These are phyloP conservation scores for Dentipellis sp. DNA, from an alignment of 768 basidiomycete species.

Conservation along the genomic window DNA sequence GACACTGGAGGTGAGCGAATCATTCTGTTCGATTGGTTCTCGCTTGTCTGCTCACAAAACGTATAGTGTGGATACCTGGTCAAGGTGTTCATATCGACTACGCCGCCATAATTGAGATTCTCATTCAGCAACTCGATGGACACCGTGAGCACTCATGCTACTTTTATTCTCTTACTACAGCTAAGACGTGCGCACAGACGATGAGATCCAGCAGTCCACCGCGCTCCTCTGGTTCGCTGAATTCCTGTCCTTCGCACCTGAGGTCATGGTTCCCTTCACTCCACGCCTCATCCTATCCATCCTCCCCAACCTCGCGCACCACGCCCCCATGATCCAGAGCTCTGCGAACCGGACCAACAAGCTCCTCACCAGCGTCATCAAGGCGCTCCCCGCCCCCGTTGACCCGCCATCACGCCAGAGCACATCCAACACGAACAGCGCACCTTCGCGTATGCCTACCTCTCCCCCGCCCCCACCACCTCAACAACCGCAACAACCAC, in stretches of 20 bases:
- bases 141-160: slow-evolving; percentile 43
- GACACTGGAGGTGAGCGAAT: slow-evolving; percentile 36
- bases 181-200: slow-evolving; percentile 40
- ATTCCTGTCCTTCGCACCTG: slow-evolving; percentile 78
- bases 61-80: slow-evolving; percentile 79
- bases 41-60: neutral
- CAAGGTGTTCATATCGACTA: slow-evolving; percentile 92
- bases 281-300: slow-evolving; percentile 90
- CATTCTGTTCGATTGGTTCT: neutral
- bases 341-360: slow-evolving; percentile 85
- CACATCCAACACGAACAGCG: slow-evolving; percentile 12
- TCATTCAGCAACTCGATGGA: slow-evolving; percentile 76
- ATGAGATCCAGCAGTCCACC: slow-evolving; percentile 90
- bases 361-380: slow-evolving; percentile 75
- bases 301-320: slow-evolving; percentile 90
- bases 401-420: slow-evolving; percentile 32
- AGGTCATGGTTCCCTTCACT: slow-evolving; percentile 91
- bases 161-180: neutral
- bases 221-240: slow-evolving; percentile 92
- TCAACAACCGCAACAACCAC: too few relatives aligned
- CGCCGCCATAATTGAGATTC: slow-evolving; percentile 84
- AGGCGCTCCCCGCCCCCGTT: slow-evolving; percentile 67
- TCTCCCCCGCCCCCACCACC: slow-evolving; percentile 58
- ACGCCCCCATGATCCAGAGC: slow-evolving; percentile 79
- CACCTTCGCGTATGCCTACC: slow-evolving; percentile 25